Evolutionary conservation across 163 green algal genomes (phyloP), one percentile per base, ranked within the genome.

Genomic region (Volvox carteri): DNA sequence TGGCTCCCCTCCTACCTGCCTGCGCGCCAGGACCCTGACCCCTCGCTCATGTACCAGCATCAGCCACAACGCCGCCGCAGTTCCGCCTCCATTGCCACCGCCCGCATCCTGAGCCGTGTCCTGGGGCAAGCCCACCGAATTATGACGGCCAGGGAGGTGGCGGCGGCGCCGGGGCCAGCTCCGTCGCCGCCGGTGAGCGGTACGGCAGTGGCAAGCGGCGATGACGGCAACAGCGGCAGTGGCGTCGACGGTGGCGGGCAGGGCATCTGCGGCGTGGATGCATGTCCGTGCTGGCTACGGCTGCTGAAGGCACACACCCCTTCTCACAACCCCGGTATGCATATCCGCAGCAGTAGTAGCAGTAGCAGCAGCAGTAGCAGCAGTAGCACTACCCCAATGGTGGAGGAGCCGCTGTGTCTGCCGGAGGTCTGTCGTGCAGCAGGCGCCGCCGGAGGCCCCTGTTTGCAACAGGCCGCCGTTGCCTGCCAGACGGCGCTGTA

Each of bases 1-100:
- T n/a, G n/a, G n/a, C n/a, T n/a, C n/a, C n/a, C n/a, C n/a, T n/a
- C n/a, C n/a, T n/a, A n/a, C n/a, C n/a, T n/a, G n/a, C n/a, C n/a
- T n/a, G 33, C 39, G 30, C 73, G 4, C 39, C 73, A 80, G 73
- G 73, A 60, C 23, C 44, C 73, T 12, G 42, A 80, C 44, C 28
- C 73, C 73, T 42, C 73, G 25, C 73, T 80, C 18, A 46, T 80
- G 18, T 80, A 80, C 73, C 73, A 80, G 73, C 73, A 80, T 44
- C 73, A 80, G n/a, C 42, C 42, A 14, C 23, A 42, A 42, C 12
- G 65, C 65, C 65, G 6, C 65, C 65, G 65, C 30, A 16, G 25
- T 12, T 12, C 30, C 35, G 65, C 70, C 14, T 1, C 39, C 37
- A 11, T 54, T 37, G 70, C 39, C 39, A 21, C 70, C 11, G 37